phyloP scores from a whole-genome alignment of 129 eudicot genomes.

The Flaveria ramosissima region DNA sequence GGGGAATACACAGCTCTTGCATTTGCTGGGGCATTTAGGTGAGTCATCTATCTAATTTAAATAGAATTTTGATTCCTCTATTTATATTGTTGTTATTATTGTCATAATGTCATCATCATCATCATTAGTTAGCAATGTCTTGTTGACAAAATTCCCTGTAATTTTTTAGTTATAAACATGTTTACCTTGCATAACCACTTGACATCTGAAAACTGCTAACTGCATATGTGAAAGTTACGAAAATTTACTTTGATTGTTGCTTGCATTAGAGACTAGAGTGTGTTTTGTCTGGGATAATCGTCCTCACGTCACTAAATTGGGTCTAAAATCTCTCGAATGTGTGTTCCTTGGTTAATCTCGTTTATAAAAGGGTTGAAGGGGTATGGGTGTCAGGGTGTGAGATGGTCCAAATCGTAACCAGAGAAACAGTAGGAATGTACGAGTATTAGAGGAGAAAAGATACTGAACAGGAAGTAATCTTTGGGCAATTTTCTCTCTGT shows the following conservation, averaged over 20 bases:
- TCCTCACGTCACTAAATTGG: too few species aligned
- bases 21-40: slow-evolving; percentile 96
- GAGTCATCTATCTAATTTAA: slow-evolving; percentile 8
- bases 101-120: not conserved
- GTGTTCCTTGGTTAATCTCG: too few species aligned
- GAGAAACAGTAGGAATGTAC: too few species aligned
- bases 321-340: too few species aligned
- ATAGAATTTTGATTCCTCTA: not conserved
- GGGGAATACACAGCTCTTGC: slow-evolving; percentile 99
- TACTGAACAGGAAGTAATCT: too few species aligned
- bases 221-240: not conserved
- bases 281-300: too few species aligned
- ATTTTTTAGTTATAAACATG: not conserved
- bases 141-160: not conserved
- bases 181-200: not conserved
- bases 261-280: not conserved
- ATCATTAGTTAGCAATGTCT: not conserved
- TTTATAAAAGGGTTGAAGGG: too few species aligned
- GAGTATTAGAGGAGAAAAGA: too few species aligned
- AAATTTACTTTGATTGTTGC: not conserved
- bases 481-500: too few species aligned
- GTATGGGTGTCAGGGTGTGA: too few species aligned
- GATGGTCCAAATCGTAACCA: too few species aligned
- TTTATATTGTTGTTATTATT: not conserved
- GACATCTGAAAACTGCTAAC: slow-evolving; percentile 12